Conservation (phyloP, 306 rosid genomes). For the Ammopiptanthus mongolicus region DNA sequence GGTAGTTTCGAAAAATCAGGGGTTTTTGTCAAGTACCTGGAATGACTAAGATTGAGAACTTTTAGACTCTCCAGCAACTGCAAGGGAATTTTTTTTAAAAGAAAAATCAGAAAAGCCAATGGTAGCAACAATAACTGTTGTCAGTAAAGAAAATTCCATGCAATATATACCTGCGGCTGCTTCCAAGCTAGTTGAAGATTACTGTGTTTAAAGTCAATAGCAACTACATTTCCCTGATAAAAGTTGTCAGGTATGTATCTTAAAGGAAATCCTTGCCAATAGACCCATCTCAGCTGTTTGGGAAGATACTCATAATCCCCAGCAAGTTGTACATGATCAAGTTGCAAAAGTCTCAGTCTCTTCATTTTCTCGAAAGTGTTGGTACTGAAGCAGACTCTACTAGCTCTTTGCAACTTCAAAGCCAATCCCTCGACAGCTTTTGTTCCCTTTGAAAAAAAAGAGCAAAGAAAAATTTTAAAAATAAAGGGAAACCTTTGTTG, state of each 20-base stretch:
- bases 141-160: no score
- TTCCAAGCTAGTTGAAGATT: neutral
- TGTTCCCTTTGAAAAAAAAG: slow-evolving; percentile 19
- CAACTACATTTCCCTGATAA: slow-evolving; percentile 8
- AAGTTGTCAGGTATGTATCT: neutral
- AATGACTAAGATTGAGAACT: slow-evolving; percentile 35
- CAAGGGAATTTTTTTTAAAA: neutral
- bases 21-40: neutral
- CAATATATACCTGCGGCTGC: slow-evolving; percentile 9
- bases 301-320: slow-evolving; percentile 28
- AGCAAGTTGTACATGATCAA: slow-evolving; percentile 7
- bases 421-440: slow-evolving; percentile 17
- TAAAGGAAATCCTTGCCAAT: slow-evolving; percentile 20
- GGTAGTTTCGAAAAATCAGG: slow-evolving; percentile 37
- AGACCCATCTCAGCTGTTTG: slow-evolving; percentile 15
- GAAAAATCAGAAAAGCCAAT: neutral
- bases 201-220: slow-evolving; percentile 11
- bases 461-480: neutral
- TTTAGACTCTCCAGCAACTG: slow-evolving; percentile 21
- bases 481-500: neutral
- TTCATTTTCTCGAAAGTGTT: slow-evolving; percentile 24
- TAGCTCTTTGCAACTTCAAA: neutral
- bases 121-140: no score
- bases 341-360: slow-evolving; percentile 22
- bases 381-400: neutral